Base-by-base conservation (phyloP, 2,329 filamentous ascomycete genomes). In the Penicillium janthinellum region DNA sequence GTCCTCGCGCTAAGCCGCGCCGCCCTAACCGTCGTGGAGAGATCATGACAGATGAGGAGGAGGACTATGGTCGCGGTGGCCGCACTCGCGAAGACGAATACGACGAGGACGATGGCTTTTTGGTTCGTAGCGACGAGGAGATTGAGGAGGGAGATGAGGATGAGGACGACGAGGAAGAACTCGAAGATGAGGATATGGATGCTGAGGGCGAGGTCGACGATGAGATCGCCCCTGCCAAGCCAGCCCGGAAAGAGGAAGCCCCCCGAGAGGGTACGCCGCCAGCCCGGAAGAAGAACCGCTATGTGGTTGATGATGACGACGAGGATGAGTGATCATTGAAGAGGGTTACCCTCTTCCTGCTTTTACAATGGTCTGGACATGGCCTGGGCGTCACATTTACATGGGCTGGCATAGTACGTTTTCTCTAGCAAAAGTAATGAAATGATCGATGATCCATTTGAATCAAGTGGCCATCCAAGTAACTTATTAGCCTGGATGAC, bases 31-130 rank as follows among this genome's bases (percentile, higher is more conserved):
- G 79, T 41, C 77, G 77, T 37, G 79, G 80, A 25, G 79, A 82
- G 60, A 79, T 81, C 57, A 80, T 81, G 63, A 79, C 77, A 1
- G 79, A 82, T 56, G 79, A 81, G 31, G 81, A 82, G 64, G 79
- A 81, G 52, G 80, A 81, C 8, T 80, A 77, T 57, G 73, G 75
- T 31, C 75, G 78, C 28, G 74, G 79, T 44, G 73, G 76, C 4
- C 75, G 78, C 25, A 79, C 74, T 77, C 88, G 90, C 73, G 87
- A 92, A 74, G 89, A 96, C 76, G 88, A 93, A 69, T 93, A 93
- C 70, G 90, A 94, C 71, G 89, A 90, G 70, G 88, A 90, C 50
- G 90, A 93, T 70, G 90, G 89, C 55, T 94, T 94, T 76, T 87
- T 94, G 54, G 80, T 80, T 25, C 75, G 74, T 15, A 81, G 78